A percentile compares a stretch with the other conserved stretches of the same genome.
phyloP scores from a whole-genome alignment of 352 stramenopile species.

The Aphanomyces stellatus region DNA sequence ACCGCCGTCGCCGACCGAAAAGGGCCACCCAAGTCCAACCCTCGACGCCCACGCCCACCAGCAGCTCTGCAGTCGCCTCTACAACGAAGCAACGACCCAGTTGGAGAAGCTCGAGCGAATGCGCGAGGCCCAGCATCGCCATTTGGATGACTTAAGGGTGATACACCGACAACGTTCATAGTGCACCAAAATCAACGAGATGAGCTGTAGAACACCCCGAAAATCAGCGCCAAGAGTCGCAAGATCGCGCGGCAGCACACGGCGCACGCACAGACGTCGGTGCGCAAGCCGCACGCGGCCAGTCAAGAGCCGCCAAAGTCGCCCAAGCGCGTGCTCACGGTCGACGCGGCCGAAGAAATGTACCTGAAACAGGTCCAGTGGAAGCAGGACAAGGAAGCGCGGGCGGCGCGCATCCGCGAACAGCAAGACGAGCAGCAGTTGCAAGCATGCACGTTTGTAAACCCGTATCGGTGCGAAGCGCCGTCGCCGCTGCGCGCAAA shows the following conservation, averaged over 20 bases:
- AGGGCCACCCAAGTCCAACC: background rate
- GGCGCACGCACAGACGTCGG: background rate
- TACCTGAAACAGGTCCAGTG: slow-evolving; percentile 53
- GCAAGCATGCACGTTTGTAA: slow-evolving; percentile 46
- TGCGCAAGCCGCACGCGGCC: background rate
- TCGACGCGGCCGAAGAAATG: slow-evolving; percentile 31
- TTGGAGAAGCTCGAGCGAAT: slow-evolving; percentile 33
- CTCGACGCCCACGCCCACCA: background rate
- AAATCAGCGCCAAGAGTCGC: slow-evolving; percentile 41
- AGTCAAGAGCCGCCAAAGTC: background rate
- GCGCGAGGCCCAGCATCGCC: slow-evolving; percentile 26
- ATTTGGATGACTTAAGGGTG: slow-evolving; percentile 34
- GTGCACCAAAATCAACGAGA: background rate
- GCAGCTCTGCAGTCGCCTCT: slow-evolving; percentile 27
- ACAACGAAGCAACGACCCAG: slow-evolving; percentile 31
- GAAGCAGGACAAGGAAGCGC: slow-evolving; percentile 40
- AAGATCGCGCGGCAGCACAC: slow-evolving; percentile 25
- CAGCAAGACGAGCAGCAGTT: slow-evolving; percentile 29
- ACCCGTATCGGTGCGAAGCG: slow-evolving; percentile 36
- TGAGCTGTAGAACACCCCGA: slow-evolving; percentile 28
- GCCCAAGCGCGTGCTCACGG: background rate
- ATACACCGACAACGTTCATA: background rate
- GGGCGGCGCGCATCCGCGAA: slow-evolving; percentile 27
- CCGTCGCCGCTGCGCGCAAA: background rate
- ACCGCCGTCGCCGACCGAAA: slow-evolving; percentile 5